Base-by-base conservation (phyloP, 371 early-diverging fungal genomes). In the Mucor lusitanicus region DNA sequence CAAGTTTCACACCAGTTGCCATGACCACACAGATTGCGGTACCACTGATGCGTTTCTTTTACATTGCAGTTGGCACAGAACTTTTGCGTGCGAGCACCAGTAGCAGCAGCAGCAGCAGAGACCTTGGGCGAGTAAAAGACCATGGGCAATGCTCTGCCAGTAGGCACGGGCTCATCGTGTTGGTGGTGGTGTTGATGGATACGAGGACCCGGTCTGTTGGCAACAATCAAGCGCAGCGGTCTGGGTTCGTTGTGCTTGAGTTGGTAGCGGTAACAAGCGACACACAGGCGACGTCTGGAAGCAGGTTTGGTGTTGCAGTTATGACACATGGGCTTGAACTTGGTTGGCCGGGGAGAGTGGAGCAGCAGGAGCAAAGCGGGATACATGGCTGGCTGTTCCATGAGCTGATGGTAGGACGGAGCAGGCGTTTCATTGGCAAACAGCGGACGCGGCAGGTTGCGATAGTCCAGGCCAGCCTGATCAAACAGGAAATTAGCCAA, bases 1-100 rank as follows among this genome's bases (percentile, higher is more conserved):
- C 83, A 83, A 1, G 80, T 83, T 42, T 83, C 80, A 56, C 83
- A 83, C 83, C 83, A 83, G 59, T 83, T 77, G 1, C 83, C 83
- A 25, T 67, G 39, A 32, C 83, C 83, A 58, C 80, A 78, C 6
- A 80, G 46, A 59, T 83, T 83, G 8, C 80, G 75, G 44, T 80
- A 83, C 80, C 83, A 83, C 68, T 83, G 83, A 64, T 83, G 83
- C 0, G 83, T 83, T 59, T 78, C 76, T 32, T 68, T 68, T 3
- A 83, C 79, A 33, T 74, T 68, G 48, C 83, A 83, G 46, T 83
- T 83, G 32, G 74, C 79, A 62, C 83, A 83, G 2, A 23, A 55
- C 42, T 82, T 82, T 19, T 65, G 57, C 0, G 60, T 30, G 13
- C 54, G 57, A n/a, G n/a, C n/a, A n/a, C n/a, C n/a, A n/a, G n/a